Conservation (phyloP, 345 rosid species). For the Gossypium bickii region DNA sequence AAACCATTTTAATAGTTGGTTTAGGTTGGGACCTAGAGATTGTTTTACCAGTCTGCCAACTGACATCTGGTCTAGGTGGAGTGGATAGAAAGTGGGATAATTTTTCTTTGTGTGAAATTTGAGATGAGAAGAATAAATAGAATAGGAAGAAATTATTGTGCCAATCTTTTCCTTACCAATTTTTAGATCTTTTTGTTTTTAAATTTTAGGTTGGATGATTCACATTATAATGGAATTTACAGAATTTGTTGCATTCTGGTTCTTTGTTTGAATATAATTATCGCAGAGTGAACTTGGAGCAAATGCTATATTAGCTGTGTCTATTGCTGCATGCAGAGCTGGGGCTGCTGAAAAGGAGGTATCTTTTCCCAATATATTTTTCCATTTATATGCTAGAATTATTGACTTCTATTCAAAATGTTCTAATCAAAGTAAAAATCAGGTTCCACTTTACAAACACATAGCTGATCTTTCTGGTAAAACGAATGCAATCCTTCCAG, state of each 20-base stretch:
- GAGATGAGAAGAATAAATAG: background rate
- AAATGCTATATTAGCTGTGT: slow-evolving; percentile 90
- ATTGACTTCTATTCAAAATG: slow-evolving; percentile 12
- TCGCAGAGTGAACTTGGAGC: slow-evolving; percentile 84
- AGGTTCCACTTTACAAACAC: slow-evolving; percentile 93
- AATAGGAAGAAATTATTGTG: background rate
- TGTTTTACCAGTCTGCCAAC: background rate
- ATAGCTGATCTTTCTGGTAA: slow-evolving; percentile 79
- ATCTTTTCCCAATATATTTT: slow-evolving; percentile 4
- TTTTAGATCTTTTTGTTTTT: background rate
- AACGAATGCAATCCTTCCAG: slow-evolving; percentile 65
- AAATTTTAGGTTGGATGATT: slow-evolving; percentile 27
- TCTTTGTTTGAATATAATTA: slow-evolving; percentile 15
- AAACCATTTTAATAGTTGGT: background rate
- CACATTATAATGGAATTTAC: slow-evolving; percentile 18
- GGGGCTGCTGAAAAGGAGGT: slow-evolving; percentile 99
- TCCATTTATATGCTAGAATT: background rate
- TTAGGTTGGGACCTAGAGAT: background rate
- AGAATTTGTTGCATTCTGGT: background rate
- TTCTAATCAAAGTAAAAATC: slow-evolving; percentile 24
- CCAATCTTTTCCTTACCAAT: background rate
- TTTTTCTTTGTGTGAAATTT: background rate
- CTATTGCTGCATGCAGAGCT: slow-evolving; percentile 98
- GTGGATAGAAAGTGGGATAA: background rate
- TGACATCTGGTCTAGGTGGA: background rate